Evolutionary conservation across 2,329 filamentous ascomycete genomes (phyloP).

Genomic region (Aspergillus terreus): DNA sequence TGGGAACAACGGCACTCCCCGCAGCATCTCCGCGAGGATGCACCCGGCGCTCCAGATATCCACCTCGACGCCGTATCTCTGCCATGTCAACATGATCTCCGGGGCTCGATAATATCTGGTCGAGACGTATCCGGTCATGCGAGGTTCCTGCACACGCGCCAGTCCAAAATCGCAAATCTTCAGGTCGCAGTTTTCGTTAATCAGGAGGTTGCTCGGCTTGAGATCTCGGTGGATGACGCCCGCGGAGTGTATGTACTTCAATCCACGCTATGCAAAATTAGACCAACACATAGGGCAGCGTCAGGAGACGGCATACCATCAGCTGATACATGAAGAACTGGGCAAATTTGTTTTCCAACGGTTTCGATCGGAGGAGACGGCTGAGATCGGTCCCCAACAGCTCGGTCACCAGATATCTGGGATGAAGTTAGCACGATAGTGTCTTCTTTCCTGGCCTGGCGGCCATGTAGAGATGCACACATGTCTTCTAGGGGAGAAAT

Average conservation of each 20-base stretch:
- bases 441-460: too few relatives aligned
- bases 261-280: conserved; percentile 63
- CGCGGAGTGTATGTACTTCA: conserved; percentile 98
- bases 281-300: conserved; percentile 6
- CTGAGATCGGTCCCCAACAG: conserved; percentile 94
- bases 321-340: conserved; percentile 99
- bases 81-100: conserved; percentile 99
- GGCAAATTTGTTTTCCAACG: conserved; percentile 98
- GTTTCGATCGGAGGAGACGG: conserved; percentile 86
- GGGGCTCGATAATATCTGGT: conserved; percentile 97
- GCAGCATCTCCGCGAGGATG: conserved; percentile 98
- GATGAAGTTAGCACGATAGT: conserved; percentile 33
- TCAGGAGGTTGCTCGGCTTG: conserved; percentile 97
- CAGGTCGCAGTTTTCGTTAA: conserved; percentile 98
- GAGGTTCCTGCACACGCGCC: conserved; percentile 94
- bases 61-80: conserved; percentile 98
- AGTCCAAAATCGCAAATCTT: conserved; percentile 99
- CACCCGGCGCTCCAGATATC: conserved; percentile 99
- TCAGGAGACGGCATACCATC: conserved; percentile 56
- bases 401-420: conserved; percentile 90
- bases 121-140: conserved; percentile 99
- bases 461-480: conserved; percentile 47
- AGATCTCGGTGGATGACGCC: conserved; percentile 96
- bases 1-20: conserved; percentile 95
- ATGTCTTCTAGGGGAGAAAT: conserved; percentile 98